These are phyloP conservation scores for Hypoxylon intermedium DNA, from an alignment of 495 filamentous ascomycete genomes.

Conservation along the genomic window DNA sequence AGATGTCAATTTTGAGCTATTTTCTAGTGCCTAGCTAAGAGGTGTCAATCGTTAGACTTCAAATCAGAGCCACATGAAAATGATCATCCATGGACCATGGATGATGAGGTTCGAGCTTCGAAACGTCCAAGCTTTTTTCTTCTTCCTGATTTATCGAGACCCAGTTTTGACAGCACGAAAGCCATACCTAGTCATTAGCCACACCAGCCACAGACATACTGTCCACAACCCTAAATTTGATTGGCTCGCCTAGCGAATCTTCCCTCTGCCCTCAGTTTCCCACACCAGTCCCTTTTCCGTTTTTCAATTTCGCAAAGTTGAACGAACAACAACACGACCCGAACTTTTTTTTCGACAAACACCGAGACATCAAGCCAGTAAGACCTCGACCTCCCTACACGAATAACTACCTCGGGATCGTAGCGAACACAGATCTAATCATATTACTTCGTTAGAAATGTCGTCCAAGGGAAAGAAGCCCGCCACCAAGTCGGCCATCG, in stretches of 20 bases:
- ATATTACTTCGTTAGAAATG: constrained; percentile 63
- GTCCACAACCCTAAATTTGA: constrained; percentile 36
- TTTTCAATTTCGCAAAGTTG: constrained; percentile 47
- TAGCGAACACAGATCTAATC: constrained; percentile 17
- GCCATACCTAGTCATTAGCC: constrained; percentile 3
- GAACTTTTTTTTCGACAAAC: constrained; percentile 37
- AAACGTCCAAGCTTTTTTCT: too few species aligned
- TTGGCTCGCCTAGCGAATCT: constrained; percentile 43
- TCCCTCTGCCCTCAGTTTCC: constrained; percentile 45
- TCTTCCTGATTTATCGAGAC: too few species aligned
- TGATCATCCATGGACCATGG: too few species aligned
- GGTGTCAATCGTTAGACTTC: background rate
- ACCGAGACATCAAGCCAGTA: constrained; percentile 40
- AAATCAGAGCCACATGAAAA: constrained; percentile 4
- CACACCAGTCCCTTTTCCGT: constrained; percentile 38
- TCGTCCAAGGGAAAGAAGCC: constrained; percentile 70
- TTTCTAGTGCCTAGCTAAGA: background rate
- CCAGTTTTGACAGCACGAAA: background rate
- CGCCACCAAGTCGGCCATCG: constrained; percentile 89
- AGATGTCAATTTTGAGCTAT: background rate
- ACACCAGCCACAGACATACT: constrained; percentile 14
- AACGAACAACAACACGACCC: constrained; percentile 35
- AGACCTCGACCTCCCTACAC: constrained; percentile 18
- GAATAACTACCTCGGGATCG: constrained; percentile 1
- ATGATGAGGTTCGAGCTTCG: too few species aligned